Evolutionary conservation across 2,329 filamentous ascomycete genomes (phyloP).

Genomic region (Westerdykella sp.): DNA sequence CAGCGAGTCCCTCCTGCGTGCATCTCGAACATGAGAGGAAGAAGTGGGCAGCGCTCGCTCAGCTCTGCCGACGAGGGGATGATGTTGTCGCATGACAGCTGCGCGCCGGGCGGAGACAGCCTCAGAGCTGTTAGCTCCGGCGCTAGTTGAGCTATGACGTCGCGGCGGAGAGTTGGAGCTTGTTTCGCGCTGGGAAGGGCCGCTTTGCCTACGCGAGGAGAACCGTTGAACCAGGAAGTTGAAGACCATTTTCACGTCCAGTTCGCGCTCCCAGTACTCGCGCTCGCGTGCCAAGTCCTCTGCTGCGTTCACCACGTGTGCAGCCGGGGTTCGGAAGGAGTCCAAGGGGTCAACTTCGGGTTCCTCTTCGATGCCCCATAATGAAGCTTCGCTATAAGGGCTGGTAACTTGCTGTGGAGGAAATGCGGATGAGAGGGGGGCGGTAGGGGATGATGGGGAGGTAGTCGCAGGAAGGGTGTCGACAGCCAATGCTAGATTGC

Average conservation of each 20-base stretch:
- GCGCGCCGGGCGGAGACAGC: slow-evolving; percentile 56
- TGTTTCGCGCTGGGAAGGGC: slow-evolving; percentile 14
- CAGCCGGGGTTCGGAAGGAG: slow-evolving; percentile 34
- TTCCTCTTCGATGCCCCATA: slow-evolving; percentile 63
- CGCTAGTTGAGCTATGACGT: slow-evolving; percentile 1
- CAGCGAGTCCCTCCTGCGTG: slow-evolving; percentile 13
- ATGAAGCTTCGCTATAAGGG: slow-evolving; percentile 47
- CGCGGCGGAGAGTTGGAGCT: slow-evolving; percentile 4
- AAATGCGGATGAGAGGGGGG: slow-evolving; percentile 47
- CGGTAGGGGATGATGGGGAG: slow-evolving; percentile 23
- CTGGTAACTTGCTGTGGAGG: slow-evolving; percentile 27
- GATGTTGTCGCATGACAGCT: slow-evolving; percentile 79
- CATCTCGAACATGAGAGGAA: slow-evolving; percentile 12
- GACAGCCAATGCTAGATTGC: slow-evolving; percentile 14
- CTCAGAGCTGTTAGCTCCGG: slow-evolving; percentile 11
- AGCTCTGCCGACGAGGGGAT: slow-evolving; percentile 64
- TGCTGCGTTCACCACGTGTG: slow-evolving; percentile 14
- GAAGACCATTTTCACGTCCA: slow-evolving; percentile 89
- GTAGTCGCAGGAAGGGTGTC: slow-evolving; percentile 19
- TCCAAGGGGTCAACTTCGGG: slow-evolving; percentile 41
- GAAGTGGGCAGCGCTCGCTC: slow-evolving; percentile 19
- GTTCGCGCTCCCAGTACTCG: slow-evolving; percentile 88
- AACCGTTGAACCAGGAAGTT: slow-evolving; percentile 49
- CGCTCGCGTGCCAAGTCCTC: slow-evolving; percentile 43
- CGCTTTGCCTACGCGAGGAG: slow-evolving; percentile 29